A percentile compares a stretch with the other conserved stretches of the same genome.
phyloP scores from a whole-genome alignment of 2,329 filamentous ascomycete species.

The Colletotrichum melonis region DNA sequence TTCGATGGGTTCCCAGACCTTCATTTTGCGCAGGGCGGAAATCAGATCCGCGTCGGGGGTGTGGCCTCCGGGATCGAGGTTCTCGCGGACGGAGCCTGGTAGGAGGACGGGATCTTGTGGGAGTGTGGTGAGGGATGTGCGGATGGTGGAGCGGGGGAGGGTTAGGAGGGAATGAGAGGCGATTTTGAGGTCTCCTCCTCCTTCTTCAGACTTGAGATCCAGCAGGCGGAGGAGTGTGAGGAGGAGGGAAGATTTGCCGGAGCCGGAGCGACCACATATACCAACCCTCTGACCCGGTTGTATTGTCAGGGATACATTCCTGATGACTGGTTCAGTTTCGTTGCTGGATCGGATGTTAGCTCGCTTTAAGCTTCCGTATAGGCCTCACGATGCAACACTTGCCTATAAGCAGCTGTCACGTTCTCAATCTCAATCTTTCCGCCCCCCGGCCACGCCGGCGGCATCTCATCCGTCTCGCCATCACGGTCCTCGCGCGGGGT shows the following conservation, averaged over 20 bases:
- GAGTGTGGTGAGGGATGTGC: slow-evolving; percentile 55
- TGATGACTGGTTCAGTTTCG: slow-evolving; percentile 33
- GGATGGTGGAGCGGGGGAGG: slow-evolving; percentile 54
- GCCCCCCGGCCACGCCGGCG: slow-evolving; percentile 42
- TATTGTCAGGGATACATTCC: slow-evolving; percentile 36
- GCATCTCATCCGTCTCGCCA: slow-evolving; percentile 4
- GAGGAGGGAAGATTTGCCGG: slow-evolving; percentile 62
- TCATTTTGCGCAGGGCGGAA: slow-evolving; percentile 54
- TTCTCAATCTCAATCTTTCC: slow-evolving; percentile 43
- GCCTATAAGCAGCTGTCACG: slow-evolving; percentile 44
- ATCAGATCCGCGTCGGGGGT: slow-evolving; percentile 51
- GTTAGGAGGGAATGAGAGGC: slow-evolving; percentile 54
- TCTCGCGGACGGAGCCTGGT: slow-evolving; percentile 57
- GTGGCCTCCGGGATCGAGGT: slow-evolving; percentile 54
- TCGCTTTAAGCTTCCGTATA: slow-evolving; percentile 60
- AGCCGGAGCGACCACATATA: slow-evolving; percentile 64
- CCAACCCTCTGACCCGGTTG: slow-evolving; percentile 58
- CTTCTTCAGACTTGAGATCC: slow-evolving; percentile 45
- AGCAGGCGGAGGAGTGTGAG: slow-evolving; percentile 60
- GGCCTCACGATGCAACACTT: slow-evolving; percentile 51
- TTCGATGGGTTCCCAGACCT: slow-evolving; percentile 53
- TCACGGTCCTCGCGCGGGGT: slow-evolving; percentile 43
- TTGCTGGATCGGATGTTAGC: slow-evolving; percentile 30
- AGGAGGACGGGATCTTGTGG: slow-evolving; percentile 62
- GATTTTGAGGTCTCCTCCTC: slow-evolving; percentile 49